phyloP scores from a whole-genome alignment of 495 filamentous ascomycete species.

The Neurospora sp. region DNA sequence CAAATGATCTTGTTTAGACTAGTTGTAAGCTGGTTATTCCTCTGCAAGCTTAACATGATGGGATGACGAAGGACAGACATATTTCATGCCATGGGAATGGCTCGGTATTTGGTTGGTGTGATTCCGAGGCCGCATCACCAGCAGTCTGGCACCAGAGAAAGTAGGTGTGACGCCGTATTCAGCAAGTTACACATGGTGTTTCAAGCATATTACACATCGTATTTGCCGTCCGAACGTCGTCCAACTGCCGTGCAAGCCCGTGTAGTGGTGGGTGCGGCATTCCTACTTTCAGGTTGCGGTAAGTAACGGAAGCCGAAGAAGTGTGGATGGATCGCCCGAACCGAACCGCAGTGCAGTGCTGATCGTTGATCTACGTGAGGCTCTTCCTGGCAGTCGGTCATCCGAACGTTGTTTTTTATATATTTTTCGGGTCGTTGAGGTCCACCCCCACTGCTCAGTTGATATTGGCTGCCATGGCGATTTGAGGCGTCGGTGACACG shows the following conservation, averaged over 20 bases:
- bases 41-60: background rate
- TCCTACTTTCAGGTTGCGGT: background rate
- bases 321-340: background rate
- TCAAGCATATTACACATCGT: background rate
- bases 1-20: background rate
- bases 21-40: background rate
- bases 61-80: background rate
- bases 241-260: background rate
- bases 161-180: background rate
- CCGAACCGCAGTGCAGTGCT: background rate
- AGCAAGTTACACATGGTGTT: background rate
- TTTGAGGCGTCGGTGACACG: background rate
- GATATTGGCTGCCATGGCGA: background rate
- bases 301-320: background rate
- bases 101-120: background rate
- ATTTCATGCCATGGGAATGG: background rate
- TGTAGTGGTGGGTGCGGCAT: background rate
- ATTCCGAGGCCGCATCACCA: background rate
- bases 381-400: background rate
- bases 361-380: background rate
- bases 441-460: background rate
- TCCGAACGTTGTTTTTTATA: background rate
- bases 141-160: background rate
- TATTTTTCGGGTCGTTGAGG: background rate
- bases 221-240: background rate